phyloP scores from a whole-genome alignment of 306 rosid genomes.

The Arachis stenosperma region DNA sequence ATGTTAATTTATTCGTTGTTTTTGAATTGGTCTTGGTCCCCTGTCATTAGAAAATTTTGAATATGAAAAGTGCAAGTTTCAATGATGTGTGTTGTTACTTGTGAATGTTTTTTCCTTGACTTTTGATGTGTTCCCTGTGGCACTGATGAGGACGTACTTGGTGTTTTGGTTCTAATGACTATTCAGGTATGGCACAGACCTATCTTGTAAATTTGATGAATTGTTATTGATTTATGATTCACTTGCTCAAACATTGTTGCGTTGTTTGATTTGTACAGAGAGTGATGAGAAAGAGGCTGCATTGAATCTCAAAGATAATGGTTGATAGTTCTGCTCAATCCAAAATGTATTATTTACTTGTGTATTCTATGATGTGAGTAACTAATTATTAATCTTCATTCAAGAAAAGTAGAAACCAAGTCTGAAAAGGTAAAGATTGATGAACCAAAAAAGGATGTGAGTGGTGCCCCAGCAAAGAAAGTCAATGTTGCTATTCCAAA shows the following conservation, averaged over 20 bases:
- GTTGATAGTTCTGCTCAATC: constrained; percentile 38
- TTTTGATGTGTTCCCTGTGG: constrained; percentile 34
- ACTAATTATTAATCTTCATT: background rate
- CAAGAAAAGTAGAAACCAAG: constrained; percentile 49
- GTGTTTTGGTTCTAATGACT: background rate
- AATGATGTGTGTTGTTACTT: no score
- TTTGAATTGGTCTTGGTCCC: no score
- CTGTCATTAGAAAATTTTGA: background rate
- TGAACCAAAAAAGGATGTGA: constrained; percentile 31
- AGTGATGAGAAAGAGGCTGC: constrained; percentile 36
- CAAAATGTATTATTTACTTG: background rate
- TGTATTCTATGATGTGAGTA: background rate
- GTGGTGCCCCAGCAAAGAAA: constrained; percentile 45
- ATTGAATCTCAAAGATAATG: constrained; percentile 39
- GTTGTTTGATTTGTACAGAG: constrained; percentile 38
- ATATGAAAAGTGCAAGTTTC: background rate
- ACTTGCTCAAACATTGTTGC: constrained; percentile 21
- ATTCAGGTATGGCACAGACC: constrained; percentile 47
- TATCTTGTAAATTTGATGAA: background rate
- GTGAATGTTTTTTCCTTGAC: constrained; percentile 42
- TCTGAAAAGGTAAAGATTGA: constrained; percentile 39
- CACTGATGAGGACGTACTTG: constrained; percentile 14
- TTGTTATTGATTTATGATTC: background rate
- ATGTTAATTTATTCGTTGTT: background rate
- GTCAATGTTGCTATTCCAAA: constrained; percentile 53